A percentile compares a stretch with the other conserved stretches of the same genome.
These are phyloP conservation scores for Pleurotus pulmonarius DNA, from an alignment of 768 basidiomycete genomes.

Conservation along the genomic window DNA sequence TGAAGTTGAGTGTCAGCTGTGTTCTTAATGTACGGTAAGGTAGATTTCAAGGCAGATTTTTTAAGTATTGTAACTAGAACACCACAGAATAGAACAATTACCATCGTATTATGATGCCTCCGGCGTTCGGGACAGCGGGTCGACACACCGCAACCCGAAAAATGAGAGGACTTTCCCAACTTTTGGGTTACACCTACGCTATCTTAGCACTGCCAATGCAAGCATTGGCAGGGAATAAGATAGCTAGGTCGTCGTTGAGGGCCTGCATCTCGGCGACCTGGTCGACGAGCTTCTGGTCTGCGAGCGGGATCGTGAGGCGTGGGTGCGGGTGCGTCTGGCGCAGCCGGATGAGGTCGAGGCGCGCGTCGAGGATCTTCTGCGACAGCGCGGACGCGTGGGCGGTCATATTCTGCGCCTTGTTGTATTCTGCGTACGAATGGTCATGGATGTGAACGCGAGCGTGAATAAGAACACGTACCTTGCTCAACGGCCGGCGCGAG, in stretches of 20 bases:
- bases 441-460: not conserved
- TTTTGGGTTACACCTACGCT: no score
- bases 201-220: no score
- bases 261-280: constrained; percentile 80
- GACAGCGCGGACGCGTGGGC: constrained; percentile 57
- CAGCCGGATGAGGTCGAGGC: constrained; percentile 74
- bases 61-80: no score
- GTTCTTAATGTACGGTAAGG: no score
- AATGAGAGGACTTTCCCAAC: no score
- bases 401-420: constrained; percentile 47
- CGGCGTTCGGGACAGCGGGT: no score
- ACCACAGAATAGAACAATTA: no score
- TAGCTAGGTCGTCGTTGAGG: constrained; percentile 68
- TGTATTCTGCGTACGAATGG: constrained; percentile 49
- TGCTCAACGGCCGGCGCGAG: constrained; percentile 68
- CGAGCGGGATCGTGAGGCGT: constrained; percentile 75
- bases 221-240: no score
- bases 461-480: constrained; percentile 33
- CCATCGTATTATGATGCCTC: no score
- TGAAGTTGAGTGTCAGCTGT: no score
- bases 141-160: no score
- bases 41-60: no score
- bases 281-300: constrained; percentile 64
- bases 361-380: constrained; percentile 79
- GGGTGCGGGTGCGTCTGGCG: constrained; percentile 79